Percentiles rank a stretch among this genome's conserved stretches.
Evolutionary conservation across 2,329 filamentous ascomycete species (phyloP).

Genomic region (Ophiostoma sp.): DNA sequence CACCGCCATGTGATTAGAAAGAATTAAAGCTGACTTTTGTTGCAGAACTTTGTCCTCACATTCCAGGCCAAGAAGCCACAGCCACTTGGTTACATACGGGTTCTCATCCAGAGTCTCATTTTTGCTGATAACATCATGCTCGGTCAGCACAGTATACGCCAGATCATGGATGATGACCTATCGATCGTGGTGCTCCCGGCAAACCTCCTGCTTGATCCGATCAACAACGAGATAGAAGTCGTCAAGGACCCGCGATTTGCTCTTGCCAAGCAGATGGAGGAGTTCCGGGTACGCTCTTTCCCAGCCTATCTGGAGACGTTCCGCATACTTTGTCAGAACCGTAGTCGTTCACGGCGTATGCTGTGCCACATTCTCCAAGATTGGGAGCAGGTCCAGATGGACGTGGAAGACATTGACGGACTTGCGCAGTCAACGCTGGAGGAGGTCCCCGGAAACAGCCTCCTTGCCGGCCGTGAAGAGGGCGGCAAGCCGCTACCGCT

Average conservation of each 20-base stretch:
- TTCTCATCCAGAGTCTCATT: slow-evolving; percentile 73
- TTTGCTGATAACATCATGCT: slow-evolving; percentile 71
- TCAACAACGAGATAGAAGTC: slow-evolving; percentile 74
- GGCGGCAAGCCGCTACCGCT: slow-evolving; percentile 64
- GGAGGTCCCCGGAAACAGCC: slow-evolving; percentile 52
- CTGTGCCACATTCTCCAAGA: slow-evolving; percentile 79
- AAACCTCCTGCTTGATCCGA: slow-evolving; percentile 67
- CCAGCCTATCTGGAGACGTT: slow-evolving; percentile 81
- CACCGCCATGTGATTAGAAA: background rate
- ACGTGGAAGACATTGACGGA: slow-evolving; percentile 75
- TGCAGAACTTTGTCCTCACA: slow-evolving; percentile 69
- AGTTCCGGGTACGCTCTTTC: slow-evolving; percentile 60
- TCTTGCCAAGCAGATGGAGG: slow-evolving; percentile 72
- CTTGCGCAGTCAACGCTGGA: slow-evolving; percentile 61
- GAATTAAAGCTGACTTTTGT: background rate
- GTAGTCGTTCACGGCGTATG: slow-evolving; percentile 85
- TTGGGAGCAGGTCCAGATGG: slow-evolving; percentile 60
- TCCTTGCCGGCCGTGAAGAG: background rate
- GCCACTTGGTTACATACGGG: slow-evolving; percentile 79
- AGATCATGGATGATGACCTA: slow-evolving; percentile 81
- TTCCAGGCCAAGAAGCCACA: slow-evolving; percentile 80
- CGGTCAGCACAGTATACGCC: slow-evolving; percentile 66
- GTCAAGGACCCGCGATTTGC: slow-evolving; percentile 72
- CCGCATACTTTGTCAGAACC: slow-evolving; percentile 83
- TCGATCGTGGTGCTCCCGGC: slow-evolving; percentile 71